Conservation (phyloP, 1,139 yeast species). For the Pichia sp. region DNA sequence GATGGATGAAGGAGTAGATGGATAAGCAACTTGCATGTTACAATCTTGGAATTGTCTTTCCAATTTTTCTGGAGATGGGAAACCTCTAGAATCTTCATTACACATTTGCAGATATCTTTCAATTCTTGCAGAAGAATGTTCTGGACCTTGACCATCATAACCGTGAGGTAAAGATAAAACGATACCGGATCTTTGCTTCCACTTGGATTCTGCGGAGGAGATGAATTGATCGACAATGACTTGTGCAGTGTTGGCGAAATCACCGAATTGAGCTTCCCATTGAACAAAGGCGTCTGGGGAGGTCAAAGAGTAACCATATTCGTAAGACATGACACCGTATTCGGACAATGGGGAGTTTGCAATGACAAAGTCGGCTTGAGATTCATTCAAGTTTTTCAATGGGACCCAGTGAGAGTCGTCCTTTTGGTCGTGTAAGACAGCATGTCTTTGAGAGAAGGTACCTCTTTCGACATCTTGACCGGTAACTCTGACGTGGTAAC, state of each 20-base stretch:
- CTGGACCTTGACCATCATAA: slow-evolving; percentile 99
- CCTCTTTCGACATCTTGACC: slow-evolving; percentile 99
- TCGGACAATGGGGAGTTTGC: slow-evolving; percentile 97
- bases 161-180: slow-evolving; percentile 97
- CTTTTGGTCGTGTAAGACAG: slow-evolving; percentile 93
- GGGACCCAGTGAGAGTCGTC: slow-evolving; percentile 83
- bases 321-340: slow-evolving; percentile 98
- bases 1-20: slow-evolving; percentile 94
- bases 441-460: slow-evolving; percentile 99
- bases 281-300: slow-evolving; percentile 95
- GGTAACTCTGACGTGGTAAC: slow-evolving; percentile 93
- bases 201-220: slow-evolving; percentile 95
- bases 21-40: slow-evolving; percentile 97
- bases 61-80: slow-evolving; percentile 85
- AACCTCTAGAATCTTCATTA: slow-evolving; percentile 90
- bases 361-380: slow-evolving; percentile 83
- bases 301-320: slow-evolving; percentile 96
- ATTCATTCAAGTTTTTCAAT: slow-evolving; percentile 68
- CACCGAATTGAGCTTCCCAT: slow-evolving; percentile 99
- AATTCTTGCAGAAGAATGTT: slow-evolving; percentile 96
- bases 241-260: slow-evolving; percentile 98
- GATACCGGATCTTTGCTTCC: slow-evolving; percentile 98
- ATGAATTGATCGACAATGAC: slow-evolving; percentile 95
- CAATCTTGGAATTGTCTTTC: slow-evolving; percentile 98
- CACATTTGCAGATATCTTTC: slow-evolving; percentile 96